Percentiles rank a stretch among this genome's conserved stretches.
These are phyloP conservation scores for Pseudonitzschia delicatissima DNA, from an alignment of 108 stramenopile genomes.

Conservation along the genomic window DNA sequence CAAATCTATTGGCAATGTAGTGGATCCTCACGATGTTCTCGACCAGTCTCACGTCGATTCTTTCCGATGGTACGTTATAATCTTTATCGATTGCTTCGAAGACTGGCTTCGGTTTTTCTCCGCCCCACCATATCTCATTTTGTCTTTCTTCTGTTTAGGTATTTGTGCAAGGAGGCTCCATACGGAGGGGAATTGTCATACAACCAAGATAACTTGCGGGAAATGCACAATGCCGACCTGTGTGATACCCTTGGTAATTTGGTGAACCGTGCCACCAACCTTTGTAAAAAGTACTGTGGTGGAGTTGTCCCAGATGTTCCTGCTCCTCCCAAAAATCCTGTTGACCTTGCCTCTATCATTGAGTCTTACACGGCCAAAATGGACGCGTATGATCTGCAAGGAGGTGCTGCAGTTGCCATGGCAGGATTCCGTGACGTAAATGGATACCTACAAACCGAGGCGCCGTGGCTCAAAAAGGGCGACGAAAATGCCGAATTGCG, in stretches of 20 bases:
- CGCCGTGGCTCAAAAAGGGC: constrained; percentile 95
- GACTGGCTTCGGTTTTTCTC: no score
- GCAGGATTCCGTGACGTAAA: constrained; percentile 87
- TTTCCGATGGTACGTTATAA: constrained; percentile 93
- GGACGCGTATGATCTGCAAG: constrained; percentile 73
- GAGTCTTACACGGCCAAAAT: constrained; percentile 65
- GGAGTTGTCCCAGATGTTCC: constrained; percentile 79
- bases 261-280: constrained; percentile 91
- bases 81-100: no score
- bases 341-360: constrained; percentile 67
- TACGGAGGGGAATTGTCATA: constrained; percentile 93
- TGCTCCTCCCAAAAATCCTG: constrained; percentile 27
- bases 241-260: constrained; percentile 96
- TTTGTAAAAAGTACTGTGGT: constrained; percentile 85
- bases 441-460: constrained; percentile 90
- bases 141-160: constrained; percentile 9
- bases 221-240: constrained; percentile 95
- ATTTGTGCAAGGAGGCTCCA: constrained; percentile 87
- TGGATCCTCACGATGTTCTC: constrained; percentile 95
- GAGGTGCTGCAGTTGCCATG: constrained; percentile 72
- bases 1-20: constrained; percentile 96
- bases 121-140: background rate
- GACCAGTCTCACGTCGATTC: constrained; percentile 88
- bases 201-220: constrained; percentile 74
- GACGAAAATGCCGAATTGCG: constrained; percentile 79